Evolutionary conservation across 2,329 filamentous ascomycete genomes (phyloP).

Genomic region (Mollisia scopiformis): DNA sequence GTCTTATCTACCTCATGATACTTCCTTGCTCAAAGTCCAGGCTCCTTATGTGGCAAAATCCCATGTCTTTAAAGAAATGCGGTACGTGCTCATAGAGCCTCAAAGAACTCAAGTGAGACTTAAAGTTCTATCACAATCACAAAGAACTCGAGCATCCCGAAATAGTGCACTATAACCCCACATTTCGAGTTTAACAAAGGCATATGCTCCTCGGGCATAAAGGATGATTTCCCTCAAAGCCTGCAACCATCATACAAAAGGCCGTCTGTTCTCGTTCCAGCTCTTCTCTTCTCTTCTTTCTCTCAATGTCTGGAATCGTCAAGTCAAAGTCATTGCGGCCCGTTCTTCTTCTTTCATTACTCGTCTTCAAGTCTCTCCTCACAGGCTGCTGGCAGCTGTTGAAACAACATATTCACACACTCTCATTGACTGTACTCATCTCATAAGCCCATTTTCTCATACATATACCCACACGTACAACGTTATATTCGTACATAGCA

Average conservation of each 20-base stretch:
- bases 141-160: not conserved
- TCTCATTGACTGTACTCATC: conserved; percentile 4
- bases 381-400: conserved; percentile 31
- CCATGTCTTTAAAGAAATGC: not conserved
- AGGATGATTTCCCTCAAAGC: conserved; percentile 5
- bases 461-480: not conserved
- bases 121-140: not conserved
- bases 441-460: not conserved
- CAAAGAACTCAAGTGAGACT: not conserved
- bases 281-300: conserved; percentile 5
- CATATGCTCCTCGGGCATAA: not conserved
- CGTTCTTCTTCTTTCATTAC: conserved; percentile 4
- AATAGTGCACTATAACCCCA: not conserved
- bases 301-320: conserved; percentile 3
- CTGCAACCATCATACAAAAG: conserved; percentile 14
- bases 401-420: conserved; percentile 17
- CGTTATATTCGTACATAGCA: not conserved
- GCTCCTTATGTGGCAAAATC: not conserved
- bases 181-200: not conserved
- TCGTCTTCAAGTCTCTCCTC: conserved; percentile 9
- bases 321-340: not conserved
- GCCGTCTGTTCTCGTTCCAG: not conserved
- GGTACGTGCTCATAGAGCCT: not conserved
- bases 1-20: not conserved
- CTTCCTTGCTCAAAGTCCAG: not conserved